Evolutionary conservation across 2,329 filamentous ascomycete species (phyloP), one percentile per base, ranked within the genome.

Genomic region (Curvularia verruculosa): DNA sequence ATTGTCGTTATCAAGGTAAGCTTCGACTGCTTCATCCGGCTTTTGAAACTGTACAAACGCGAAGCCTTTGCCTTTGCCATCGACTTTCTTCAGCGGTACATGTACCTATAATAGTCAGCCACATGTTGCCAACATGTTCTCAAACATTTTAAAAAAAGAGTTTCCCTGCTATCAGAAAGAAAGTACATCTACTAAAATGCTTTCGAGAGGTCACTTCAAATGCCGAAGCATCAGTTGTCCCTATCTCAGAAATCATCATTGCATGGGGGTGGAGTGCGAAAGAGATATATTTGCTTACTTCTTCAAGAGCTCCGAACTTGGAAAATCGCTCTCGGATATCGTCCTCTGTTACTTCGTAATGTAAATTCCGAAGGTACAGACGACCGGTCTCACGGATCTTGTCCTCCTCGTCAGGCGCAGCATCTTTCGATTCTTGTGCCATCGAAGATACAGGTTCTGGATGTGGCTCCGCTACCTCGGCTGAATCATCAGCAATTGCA

Each of bases 161-260:
- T 50, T 55, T 65, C 56, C 65, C 65, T 54, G 62, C 80, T 81
- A 80, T 93, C 89, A 95, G 92, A 87, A 85, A 82, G 83, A 89
- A 92, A 88, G 93, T 90, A 91, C 91, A 96, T 98, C 94, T 99
- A 99, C 95, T 97, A 99, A 96, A 96, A 96, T 95, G 90, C 85
- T 91, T 88, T 92, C 88, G 89, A 89, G 65, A 88, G 87, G 71
- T 92, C 83, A 87, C 90, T 93, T 96, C 93, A 98, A 83, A 83
- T 92, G 90, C 91, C 58, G 81, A 83, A 71, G 90, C 90, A 94
- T 97, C 90, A 92, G 94, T 87, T 98, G 95, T 98, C 95, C 95
- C 95, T 98, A 98, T 98, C 95, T 87, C 72, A 90, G 86, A 63
- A 82, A 91, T 98, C 94, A 98, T 98, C 95, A 94, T 85, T 78